A percentile compares a stretch with the other conserved stretches of the same genome.
phyloP scores from a whole-genome alignment of 2,329 filamentous ascomycete species.

The Didymella glomerata region DNA sequence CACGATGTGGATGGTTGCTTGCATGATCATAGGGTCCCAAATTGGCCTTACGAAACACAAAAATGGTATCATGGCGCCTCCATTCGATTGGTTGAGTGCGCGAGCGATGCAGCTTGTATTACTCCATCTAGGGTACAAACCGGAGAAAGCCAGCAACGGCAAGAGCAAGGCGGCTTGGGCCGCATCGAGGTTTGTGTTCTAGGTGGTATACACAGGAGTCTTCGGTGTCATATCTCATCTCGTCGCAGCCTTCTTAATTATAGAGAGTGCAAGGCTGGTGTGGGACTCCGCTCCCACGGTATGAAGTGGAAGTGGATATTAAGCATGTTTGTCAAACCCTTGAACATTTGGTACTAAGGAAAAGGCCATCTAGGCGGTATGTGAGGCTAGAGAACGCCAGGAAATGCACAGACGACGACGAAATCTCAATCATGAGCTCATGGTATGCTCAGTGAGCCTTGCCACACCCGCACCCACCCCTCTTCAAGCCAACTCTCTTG shows the following conservation, averaged over 20 bases:
- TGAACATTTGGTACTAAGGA: background rate
- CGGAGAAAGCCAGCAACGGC: background rate
- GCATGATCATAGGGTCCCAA: background rate
- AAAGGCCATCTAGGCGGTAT: conserved; percentile 2
- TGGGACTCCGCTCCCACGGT: background rate
- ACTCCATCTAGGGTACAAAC: background rate
- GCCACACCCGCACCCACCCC: conserved; percentile 32
- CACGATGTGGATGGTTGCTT: background rate
- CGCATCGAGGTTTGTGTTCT: background rate
- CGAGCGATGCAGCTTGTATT: background rate
- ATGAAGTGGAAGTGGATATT: background rate
- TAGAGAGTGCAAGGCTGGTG: background rate
- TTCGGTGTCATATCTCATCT: background rate
- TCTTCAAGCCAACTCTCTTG: conserved; percentile 39
- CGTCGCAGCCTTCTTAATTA: background rate
- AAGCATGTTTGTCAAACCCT: no score
- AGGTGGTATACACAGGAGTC: background rate
- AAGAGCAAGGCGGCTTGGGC: background rate
- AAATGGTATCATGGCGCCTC: background rate
- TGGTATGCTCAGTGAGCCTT: conserved; percentile 25
- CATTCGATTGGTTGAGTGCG: background rate
- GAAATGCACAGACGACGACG: background rate
- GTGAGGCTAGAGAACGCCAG: background rate
- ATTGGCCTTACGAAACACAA: background rate
- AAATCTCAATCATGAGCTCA: background rate